Evolutionary conservation across 2,329 filamentous ascomycete genomes (phyloP).

Genomic region (Helotiales sp.): DNA sequence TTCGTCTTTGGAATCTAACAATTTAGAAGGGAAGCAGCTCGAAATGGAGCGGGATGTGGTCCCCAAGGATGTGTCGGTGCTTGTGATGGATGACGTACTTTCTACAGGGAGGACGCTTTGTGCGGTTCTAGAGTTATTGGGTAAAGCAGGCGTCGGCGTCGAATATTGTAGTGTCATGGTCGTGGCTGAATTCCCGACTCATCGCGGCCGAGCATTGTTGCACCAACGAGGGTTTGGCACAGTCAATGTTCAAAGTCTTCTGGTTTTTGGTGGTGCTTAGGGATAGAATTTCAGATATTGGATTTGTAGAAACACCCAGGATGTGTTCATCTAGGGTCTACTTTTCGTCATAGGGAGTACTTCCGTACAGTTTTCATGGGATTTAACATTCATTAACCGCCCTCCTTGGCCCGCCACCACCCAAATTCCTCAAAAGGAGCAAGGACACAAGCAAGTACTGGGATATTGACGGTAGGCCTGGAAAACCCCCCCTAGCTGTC

Average conservation of each 20-base stretch:
- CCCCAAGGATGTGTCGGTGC: conserved; percentile 30
- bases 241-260: conserved; percentile 36
- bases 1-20: conserved; percentile 48
- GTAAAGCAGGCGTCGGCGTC: conserved; percentile 26
- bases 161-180: conserved; percentile 32
- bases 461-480: conserved; percentile 23
- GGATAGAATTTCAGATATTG: conserved; percentile 9
- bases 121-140: conserved; percentile 33
- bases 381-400: conserved; percentile 18
- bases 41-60: conserved; percentile 56
- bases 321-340: not conserved
- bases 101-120: conserved; percentile 35
- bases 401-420: conserved; percentile 29
- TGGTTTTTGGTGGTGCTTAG: conserved; percentile 32
- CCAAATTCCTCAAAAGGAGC: conserved; percentile 29
- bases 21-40: conserved; percentile 46
- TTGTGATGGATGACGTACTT: conserved; percentile 38
- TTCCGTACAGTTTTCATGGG: not conserved
- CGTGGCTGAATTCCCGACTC: conserved; percentile 35
- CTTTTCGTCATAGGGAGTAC: not conserved
- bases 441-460: conserved; percentile 30
- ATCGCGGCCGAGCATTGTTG: conserved; percentile 33
- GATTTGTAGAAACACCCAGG: not conserved
- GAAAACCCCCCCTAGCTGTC: not conserved
- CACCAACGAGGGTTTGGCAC: conserved; percentile 31